A percentile compares a stretch with the other conserved stretches of the same genome.
phyloP scores from a whole-genome alignment of 805 yeast genomes.

The Priceomyces melissophilus region DNA sequence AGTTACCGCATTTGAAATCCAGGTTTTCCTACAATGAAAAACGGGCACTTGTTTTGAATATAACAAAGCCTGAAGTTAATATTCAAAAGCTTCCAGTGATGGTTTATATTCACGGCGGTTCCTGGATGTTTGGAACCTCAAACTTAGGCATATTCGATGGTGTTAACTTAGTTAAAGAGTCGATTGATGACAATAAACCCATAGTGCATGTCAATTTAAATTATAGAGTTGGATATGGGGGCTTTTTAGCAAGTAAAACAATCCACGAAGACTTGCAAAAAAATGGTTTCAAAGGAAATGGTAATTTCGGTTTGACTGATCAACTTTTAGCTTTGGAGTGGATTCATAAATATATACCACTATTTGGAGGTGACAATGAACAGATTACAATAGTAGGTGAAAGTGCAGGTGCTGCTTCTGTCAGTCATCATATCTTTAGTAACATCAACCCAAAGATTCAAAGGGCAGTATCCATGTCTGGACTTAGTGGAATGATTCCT shows the following conservation, averaged over 20 bases:
- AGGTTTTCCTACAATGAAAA: too few species aligned
- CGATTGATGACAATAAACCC: conserved; percentile 14
- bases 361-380: conserved; percentile 47
- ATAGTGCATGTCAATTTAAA: conserved; percentile 32
- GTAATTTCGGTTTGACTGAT: conserved; percentile 46
- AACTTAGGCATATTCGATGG: conserved; percentile 3
- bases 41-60: conserved; percentile 9
- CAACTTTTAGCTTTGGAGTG: conserved; percentile 46
- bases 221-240: conserved; percentile 35
- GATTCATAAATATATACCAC: conserved; percentile 38
- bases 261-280: background rate
- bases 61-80: conserved; percentile 15
- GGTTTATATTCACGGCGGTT: conserved; percentile 37
- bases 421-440: background rate
- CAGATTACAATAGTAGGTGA: conserved; percentile 44
- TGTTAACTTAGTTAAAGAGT: conserved; percentile 2
- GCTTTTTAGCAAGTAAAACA: conserved; percentile 27
- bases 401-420: conserved; percentile 31
- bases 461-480: too few species aligned
- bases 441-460: too few species aligned
- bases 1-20: too few species aligned
- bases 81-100: conserved; percentile 22
- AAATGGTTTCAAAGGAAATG: conserved; percentile 11
- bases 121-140: conserved; percentile 20
- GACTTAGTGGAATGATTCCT: too few species aligned